Percentiles rank a stretch among this genome's conserved stretches.
phyloP scores from a whole-genome alignment of 352 stramenopile genomes.

The Globisporangium barbulae region DNA sequence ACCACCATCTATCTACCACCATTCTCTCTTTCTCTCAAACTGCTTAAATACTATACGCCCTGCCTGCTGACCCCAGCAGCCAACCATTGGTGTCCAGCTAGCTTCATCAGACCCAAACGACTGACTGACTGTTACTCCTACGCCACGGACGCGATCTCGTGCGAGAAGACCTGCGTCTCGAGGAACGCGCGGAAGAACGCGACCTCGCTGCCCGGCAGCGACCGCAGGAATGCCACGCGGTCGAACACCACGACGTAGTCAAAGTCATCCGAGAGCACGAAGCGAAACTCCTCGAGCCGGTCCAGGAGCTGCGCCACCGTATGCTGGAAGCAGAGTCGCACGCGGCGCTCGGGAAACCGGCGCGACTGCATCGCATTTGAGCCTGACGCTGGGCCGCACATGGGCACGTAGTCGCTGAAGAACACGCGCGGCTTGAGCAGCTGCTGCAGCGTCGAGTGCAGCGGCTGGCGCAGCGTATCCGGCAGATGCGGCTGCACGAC shows the following conservation, averaged over 20 bases:
- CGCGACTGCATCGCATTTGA: constrained; percentile 16
- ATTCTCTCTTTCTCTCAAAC: background rate
- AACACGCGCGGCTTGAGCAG: constrained; percentile 71
- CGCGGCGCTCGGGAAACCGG: constrained; percentile 51
- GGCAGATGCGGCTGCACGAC: constrained; percentile 42
- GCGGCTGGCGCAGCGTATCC: constrained; percentile 33
- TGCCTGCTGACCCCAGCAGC: background rate
- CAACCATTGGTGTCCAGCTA: background rate
- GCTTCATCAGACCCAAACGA: background rate
- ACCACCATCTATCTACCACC: background rate
- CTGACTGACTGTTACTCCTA: constrained; percentile 11
- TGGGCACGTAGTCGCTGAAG: constrained; percentile 75
- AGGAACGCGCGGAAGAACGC: constrained; percentile 77
- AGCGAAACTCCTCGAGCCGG: constrained; percentile 73
- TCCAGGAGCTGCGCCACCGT: constrained; percentile 49
- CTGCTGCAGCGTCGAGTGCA: constrained; percentile 50
- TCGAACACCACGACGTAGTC: constrained; percentile 88
- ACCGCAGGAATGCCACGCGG: constrained; percentile 58
- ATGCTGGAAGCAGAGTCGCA: constrained; percentile 57
- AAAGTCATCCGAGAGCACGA: constrained; percentile 84
- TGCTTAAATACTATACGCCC: background rate
- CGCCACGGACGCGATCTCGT: constrained; percentile 71
- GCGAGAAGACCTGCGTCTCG: constrained; percentile 85
- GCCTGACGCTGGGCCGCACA: constrained; percentile 33
- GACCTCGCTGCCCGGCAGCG: constrained; percentile 47